These are phyloP conservation scores for Solanum pimpinellifolium DNA, from an alignment of 257 asterid genomes.

Conservation along the genomic window DNA sequence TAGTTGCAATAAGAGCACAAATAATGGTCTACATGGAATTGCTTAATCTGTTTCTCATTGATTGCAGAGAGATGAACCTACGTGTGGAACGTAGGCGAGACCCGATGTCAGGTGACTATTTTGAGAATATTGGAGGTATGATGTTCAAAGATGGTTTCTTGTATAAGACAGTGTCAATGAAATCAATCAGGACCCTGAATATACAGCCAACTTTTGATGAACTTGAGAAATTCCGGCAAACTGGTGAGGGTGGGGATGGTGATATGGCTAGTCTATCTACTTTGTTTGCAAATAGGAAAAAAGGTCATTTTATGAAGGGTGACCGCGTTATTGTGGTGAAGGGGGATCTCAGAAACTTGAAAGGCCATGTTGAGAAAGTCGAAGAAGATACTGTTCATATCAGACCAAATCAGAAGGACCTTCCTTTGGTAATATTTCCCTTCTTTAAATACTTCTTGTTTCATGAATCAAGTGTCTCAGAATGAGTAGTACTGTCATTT, in stretches of 20 bases:
- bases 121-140: conserved; percentile 82
- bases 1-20: not conserved
- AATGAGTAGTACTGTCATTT: not conserved
- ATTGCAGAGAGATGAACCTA: conserved; percentile 68
- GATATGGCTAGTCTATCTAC: conserved; percentile 76
- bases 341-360: conserved; percentile 84
- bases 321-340: conserved; percentile 84
- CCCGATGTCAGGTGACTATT: conserved; percentile 71
- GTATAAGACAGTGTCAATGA: conserved; percentile 73
- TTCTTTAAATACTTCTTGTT: not conserved
- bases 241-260: conserved; percentile 72
- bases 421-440: conserved; percentile 32
- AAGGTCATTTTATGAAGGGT: conserved; percentile 95
- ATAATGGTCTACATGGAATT: not conserved
- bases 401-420: conserved; percentile 70
- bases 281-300: conserved; percentile 77
- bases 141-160: conserved; percentile 93
- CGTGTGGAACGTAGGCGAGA: conserved; percentile 82
- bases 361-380: conserved; percentile 90
- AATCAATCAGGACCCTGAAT: conserved; percentile 71
- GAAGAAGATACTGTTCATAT: conserved; percentile 95
- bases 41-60: not conserved
- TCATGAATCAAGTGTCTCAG: not conserved
- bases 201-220: conserved; percentile 93
- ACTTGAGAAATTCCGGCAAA: conserved; percentile 86